A percentile compares a stretch with the other conserved stretches of the same genome.
Conservation (phyloP, 305 asterid genomes). For the Galium porrigens region DNA sequence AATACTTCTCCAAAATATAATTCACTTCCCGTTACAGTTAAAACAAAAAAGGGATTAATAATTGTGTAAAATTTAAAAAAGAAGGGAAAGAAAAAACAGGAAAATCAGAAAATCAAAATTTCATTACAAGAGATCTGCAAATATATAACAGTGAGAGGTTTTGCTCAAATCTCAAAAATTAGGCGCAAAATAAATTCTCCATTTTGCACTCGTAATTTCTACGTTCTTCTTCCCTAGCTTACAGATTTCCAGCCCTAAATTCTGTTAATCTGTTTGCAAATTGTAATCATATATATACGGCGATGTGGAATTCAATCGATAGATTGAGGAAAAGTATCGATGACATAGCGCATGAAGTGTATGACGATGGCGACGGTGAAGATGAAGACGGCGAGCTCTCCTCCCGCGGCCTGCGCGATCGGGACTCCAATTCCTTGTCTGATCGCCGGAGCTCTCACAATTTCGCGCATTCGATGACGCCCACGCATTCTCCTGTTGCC, state of each 20-base stretch:
- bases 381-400: slow-evolving; percentile 51
- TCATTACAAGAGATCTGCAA: background rate
- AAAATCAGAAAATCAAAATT: background rate
- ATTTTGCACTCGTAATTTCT: background rate
- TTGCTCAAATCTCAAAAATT: slow-evolving; percentile 2
- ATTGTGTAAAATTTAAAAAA: too few relatives aligned
- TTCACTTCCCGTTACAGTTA: background rate
- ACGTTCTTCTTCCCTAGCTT: background rate
- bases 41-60: too few relatives aligned
- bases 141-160: background rate
- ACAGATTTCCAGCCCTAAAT: background rate
- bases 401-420: slow-evolving; percentile 37
- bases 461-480: slow-evolving; percentile 31
- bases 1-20: background rate
- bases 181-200: background rate
- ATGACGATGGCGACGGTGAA: slow-evolving; percentile 49
- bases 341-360: slow-evolving; percentile 76
- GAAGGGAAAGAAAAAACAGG: background rate
- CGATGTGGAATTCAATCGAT: slow-evolving; percentile 92
- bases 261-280: background rate
- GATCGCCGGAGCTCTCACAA: slow-evolving; percentile 50
- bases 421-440: slow-evolving; percentile 30
- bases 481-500: slow-evolving; percentile 42
- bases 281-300: background rate
- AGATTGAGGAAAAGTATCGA: slow-evolving; percentile 72